A percentile compares a stretch with the other conserved stretches of the same genome.
These are phyloP conservation scores for Magnaporthales sp. DNA, from an alignment of 2,329 filamentous ascomycete species.

Conservation along the genomic window DNA sequence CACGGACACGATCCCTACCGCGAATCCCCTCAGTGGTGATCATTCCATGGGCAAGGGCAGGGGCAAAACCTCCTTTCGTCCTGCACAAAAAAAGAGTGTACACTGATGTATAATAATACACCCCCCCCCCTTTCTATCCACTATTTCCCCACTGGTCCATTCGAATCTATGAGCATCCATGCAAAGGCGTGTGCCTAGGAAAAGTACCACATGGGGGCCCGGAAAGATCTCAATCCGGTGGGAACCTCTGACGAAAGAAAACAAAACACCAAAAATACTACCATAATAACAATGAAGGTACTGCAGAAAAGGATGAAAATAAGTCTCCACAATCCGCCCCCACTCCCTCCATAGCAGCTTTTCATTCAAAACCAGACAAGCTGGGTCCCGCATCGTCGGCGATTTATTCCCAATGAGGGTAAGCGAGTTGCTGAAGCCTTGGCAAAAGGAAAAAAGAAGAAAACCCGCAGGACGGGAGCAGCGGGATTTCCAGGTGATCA, in stretches of 20 bases:
- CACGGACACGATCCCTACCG: not conserved
- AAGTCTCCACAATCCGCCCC: not conserved
- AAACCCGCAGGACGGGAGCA: not conserved
- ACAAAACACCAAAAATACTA: not conserved
- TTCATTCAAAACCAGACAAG: not conserved
- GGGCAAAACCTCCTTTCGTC: not conserved
- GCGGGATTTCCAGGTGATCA: not conserved
- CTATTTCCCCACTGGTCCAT: not conserved
- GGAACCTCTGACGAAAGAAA: not conserved
- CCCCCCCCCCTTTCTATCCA: not conserved
- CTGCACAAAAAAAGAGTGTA: too few species aligned
- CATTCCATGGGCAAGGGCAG: not conserved
- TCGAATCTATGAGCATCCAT: not conserved
- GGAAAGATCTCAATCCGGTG: not conserved
- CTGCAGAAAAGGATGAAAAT: not conserved
- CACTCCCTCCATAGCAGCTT: not conserved
- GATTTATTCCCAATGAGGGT: not conserved
- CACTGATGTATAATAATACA: not conserved
- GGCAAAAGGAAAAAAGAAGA: not conserved
- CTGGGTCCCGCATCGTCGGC: not conserved
- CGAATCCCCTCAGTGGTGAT: slow-evolving; percentile 1
- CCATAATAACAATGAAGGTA: not conserved
- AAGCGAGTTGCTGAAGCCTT: not conserved
- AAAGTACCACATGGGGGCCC: not conserved
- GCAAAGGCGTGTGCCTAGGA: not conserved